Evolutionary conservation across 2,329 filamentous ascomycete genomes (phyloP).

Genomic region (Pseudonectria foliicola): DNA sequence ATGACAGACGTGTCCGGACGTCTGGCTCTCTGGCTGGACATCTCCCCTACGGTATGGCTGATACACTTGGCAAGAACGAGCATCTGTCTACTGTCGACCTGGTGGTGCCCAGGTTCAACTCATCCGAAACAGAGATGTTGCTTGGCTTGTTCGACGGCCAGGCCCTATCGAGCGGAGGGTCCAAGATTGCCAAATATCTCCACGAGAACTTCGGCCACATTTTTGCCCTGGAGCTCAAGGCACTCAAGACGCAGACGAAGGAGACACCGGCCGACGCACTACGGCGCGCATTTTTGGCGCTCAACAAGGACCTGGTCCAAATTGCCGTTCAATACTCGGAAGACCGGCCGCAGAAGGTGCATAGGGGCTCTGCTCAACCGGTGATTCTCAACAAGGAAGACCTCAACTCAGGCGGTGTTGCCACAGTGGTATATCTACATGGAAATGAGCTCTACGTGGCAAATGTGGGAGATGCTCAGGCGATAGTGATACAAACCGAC

Average conservation of each 20-base stretch:
- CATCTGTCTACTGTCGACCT: constrained; percentile 94
- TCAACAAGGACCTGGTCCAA: constrained; percentile 92
- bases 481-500: constrained; percentile 88
- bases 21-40: constrained; percentile 89
- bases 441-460: constrained; percentile 88
- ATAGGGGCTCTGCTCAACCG: constrained; percentile 64
- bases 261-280: constrained; percentile 81
- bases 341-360: constrained; percentile 57
- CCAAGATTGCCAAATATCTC: constrained; percentile 91
- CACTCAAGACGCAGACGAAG: constrained; percentile 54
- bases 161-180: constrained; percentile 79
- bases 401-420: constrained; percentile 81
- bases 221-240: constrained; percentile 75
- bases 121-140: constrained; percentile 81
- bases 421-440: constrained; percentile 84
- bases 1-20: constrained; percentile 92
- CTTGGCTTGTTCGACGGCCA: constrained; percentile 96
- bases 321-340: constrained; percentile 75
- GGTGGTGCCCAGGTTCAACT: constrained; percentile 86
- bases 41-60: constrained; percentile 94
- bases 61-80: constrained; percentile 86
- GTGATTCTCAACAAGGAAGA: constrained; percentile 84
- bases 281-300: constrained; percentile 72
- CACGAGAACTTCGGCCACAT: constrained; percentile 91
- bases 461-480: constrained; percentile 92